Evolutionary conservation across 345 rosid species (phyloP), one percentile per base, ranked within the genome.

Genomic region (Lumnitzera racemosa): DNA sequence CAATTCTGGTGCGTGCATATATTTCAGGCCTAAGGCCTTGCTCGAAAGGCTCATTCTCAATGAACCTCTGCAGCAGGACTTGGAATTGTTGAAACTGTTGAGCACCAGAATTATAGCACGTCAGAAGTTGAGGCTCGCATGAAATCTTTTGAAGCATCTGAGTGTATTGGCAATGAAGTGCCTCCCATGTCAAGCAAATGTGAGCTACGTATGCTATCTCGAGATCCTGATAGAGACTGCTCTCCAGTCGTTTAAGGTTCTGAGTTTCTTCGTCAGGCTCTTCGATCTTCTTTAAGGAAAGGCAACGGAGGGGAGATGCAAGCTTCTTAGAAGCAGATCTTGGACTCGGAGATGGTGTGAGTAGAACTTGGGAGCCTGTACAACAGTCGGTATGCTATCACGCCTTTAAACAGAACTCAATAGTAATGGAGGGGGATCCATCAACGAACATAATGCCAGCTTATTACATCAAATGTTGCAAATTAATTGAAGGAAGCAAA

Each of bases 101-200:
- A 47, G 97, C 97, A 47, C 89, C 81, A 53, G 74, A 83, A 74
- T 73, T 86, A 90, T 84, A 94, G 72, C 71, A 84, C 15, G 86
- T 68, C 47, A 76, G 74, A 25, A 70, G 75, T 50, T 83, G 92
- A 0, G 83, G 86, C 53, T 88, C 90, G 62, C 79, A 81, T 47
- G 82, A 80, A 61, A 90, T 81, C 53, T 81, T 70, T 64, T 82
- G 96, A 72, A 78, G 67, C 59, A 94, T 77, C 65, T 88, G 97
- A 16, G 92, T 75, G 70, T 88, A 90, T 46, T 90, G 99, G 72
- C 97, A 86, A 57, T 94, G 99, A 67, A 94, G 89, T 27, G 94
- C 92, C 78, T 94, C 99, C 99, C 97, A 94, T 16, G 97, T 83
- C 73, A 94, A 79, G 82, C 96, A 90, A 66, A 85, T 67, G n/a